These are phyloP conservation scores for Sonneratia alba DNA, from an alignment of 345 rosid species.

Conservation along the genomic window DNA sequence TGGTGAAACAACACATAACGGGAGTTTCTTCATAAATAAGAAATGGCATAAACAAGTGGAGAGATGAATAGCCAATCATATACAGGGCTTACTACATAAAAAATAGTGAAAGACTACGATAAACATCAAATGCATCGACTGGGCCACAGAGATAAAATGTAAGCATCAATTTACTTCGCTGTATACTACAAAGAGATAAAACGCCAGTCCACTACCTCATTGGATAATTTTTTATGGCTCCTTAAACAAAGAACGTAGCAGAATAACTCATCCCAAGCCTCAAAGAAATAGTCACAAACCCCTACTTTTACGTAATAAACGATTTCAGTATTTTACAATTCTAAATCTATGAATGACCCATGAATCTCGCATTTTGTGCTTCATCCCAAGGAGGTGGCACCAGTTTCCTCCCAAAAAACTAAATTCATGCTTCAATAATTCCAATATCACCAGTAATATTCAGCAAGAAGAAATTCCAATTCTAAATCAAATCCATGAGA, in stretches of 20 bases:
- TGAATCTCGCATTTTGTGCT: not conserved
- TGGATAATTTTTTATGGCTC: not conserved
- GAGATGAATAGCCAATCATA: not conserved
- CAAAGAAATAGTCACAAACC: not conserved
- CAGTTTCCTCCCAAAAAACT: not conserved
- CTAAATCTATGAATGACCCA: not conserved
- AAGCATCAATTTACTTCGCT: not conserved
- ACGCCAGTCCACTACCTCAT: not conserved
- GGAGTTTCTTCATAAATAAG: not conserved
- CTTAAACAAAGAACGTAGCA: not conserved
- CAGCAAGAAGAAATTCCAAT: not conserved
- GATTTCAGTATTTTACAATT: not conserved
- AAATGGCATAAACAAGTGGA: not conserved
- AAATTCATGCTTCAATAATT: not conserved
- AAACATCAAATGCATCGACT: not conserved
- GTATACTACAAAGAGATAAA: not conserved
- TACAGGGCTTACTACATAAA: not conserved
- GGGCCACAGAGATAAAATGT: not conserved
- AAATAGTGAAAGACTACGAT: not conserved
- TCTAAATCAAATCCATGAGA: not conserved
- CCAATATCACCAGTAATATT: not conserved
- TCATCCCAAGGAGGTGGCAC: not conserved
- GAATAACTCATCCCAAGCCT: not conserved
- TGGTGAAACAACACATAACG: not conserved
- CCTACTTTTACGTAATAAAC: not conserved